Percentiles rank a stretch among this genome's conserved stretches.
Evolutionary conservation across 257 asterid species (phyloP).

Genomic region (Fraxinus americana): DNA sequence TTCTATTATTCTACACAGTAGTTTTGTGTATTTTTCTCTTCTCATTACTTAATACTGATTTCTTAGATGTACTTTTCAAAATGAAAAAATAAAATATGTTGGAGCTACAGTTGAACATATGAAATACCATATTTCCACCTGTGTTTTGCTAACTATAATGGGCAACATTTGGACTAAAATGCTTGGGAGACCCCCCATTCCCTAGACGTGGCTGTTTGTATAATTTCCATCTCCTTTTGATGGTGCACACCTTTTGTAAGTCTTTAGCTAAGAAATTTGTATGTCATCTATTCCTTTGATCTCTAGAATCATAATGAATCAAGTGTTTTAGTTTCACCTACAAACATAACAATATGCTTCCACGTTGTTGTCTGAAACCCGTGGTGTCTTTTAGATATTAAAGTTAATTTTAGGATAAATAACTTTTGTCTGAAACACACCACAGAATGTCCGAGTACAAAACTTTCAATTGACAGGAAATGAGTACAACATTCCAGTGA

Average conservation of each 20-base stretch:
- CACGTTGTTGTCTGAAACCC: not conserved
- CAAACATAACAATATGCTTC: not conserved
- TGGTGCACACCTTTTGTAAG: not conserved
- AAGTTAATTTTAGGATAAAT: not conserved
- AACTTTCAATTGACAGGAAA: not conserved
- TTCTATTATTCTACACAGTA: no score
- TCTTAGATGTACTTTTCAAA: no score
- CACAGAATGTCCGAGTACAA: not conserved
- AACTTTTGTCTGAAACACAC: not conserved
- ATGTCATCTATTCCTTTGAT: not conserved
- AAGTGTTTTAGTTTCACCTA: not conserved
- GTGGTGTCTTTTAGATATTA: not conserved
- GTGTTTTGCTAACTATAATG: no score
- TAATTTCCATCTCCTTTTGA: not conserved
- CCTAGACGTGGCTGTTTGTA: no score
- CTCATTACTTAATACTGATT: no score
- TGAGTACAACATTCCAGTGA: not conserved
- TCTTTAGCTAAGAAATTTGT: not conserved
- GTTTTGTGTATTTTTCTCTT: no score
- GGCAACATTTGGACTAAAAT: no score
- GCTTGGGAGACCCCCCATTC: no score
- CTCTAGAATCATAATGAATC: not conserved
- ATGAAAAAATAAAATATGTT: no score
- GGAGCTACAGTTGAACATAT: no score
- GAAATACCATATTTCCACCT: no score